These are phyloP conservation scores for Kluyveromyces aestuarii DNA, from an alignment of 805 yeast genomes.

Conservation along the genomic window DNA sequence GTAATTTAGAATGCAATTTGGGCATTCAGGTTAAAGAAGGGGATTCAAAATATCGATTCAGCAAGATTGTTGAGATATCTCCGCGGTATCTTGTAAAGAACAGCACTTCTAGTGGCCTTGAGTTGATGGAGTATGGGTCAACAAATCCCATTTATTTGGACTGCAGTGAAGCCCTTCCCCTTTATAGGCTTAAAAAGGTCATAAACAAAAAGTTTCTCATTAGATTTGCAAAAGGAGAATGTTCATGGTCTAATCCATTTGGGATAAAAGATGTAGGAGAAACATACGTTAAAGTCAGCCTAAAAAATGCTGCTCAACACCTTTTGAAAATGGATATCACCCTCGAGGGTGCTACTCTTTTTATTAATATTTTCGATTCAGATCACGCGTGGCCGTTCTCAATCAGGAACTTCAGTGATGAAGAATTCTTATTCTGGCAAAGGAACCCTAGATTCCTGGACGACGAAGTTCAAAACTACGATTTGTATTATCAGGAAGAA, in stretches of 20 bases:
- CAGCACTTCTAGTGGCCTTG: constrained; percentile 44
- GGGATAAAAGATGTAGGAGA: constrained; percentile 78
- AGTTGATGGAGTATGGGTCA: constrained; percentile 61
- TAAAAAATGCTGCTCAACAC: constrained; percentile 55
- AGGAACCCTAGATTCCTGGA: constrained; percentile 52
- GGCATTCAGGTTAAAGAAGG: constrained; percentile 79
- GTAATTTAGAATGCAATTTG: constrained; percentile 54
- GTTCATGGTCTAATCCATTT: constrained; percentile 85
- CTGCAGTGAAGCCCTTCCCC: constrained; percentile 42
- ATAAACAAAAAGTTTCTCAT: constrained; percentile 52
- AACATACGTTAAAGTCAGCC: constrained; percentile 58
- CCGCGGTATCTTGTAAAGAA: constrained; percentile 79
- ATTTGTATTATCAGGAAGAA: constrained; percentile 43
- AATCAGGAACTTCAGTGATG: constrained; percentile 78
- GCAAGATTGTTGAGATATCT: constrained; percentile 68
- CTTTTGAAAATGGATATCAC: constrained; percentile 64
- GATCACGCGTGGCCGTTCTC: constrained; percentile 86
- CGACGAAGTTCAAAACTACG: constrained; percentile 33
- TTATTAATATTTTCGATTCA: constrained; percentile 65
- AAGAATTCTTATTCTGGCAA: constrained; percentile 82
- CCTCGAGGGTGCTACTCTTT: constrained; percentile 75
- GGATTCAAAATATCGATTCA: constrained; percentile 66
- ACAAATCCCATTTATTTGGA: constrained; percentile 39
- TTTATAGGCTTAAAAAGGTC: constrained; percentile 48
- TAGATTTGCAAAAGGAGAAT: constrained; percentile 45